phyloP scores from a whole-genome alignment of 2,329 filamentous ascomycete species.

The Trichoderma afroharzianum region DNA sequence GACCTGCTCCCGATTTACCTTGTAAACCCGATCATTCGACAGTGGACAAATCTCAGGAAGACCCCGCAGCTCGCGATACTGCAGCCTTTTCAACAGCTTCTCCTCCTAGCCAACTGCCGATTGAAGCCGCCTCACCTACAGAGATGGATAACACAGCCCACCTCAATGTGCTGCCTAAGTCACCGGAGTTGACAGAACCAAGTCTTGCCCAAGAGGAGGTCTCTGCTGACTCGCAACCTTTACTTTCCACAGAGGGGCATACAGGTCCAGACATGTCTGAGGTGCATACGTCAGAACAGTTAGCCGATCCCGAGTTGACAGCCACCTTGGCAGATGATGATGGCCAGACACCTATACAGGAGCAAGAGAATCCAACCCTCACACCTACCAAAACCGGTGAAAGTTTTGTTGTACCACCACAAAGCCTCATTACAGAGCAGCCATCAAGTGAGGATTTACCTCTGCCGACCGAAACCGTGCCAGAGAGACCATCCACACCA shows the following conservation, averaged over 20 bases:
- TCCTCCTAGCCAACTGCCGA: not conserved
- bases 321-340: not conserved
- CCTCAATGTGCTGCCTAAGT: not conserved
- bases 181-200: not conserved
- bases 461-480: not conserved
- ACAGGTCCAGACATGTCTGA: not conserved
- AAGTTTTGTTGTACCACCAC: not conserved
- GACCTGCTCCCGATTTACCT: not conserved
- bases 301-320: not conserved
- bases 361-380: not conserved
- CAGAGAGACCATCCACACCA: constrained; percentile 36
- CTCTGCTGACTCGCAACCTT: not conserved
- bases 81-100: not conserved
- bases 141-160: not conserved
- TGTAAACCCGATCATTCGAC: not conserved
- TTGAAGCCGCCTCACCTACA: not conserved
- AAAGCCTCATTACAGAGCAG: not conserved
- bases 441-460: not conserved
- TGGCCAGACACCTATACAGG: not conserved
- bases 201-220: not conserved
- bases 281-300: not conserved
- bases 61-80: not conserved
- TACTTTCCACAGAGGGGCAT: not conserved
- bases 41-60: not conserved
- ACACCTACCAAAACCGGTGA: not conserved